These are phyloP conservation scores for Skeletonema marinoi DNA, from an alignment of 108 stramenopile genomes.

Conservation along the genomic window DNA sequence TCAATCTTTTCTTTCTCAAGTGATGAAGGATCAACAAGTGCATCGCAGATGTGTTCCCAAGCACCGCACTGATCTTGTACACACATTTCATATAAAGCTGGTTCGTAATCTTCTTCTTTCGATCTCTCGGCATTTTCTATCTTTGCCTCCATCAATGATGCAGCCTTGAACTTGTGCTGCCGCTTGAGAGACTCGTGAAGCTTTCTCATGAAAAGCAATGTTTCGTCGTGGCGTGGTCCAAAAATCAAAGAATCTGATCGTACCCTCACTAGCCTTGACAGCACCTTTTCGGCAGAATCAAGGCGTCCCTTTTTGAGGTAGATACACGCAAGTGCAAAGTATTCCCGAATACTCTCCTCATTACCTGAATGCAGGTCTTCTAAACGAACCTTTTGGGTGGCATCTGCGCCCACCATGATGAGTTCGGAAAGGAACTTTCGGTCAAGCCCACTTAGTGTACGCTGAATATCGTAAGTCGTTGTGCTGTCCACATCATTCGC, in stretches of 20 bases:
- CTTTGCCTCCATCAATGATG: conserved; percentile 8
- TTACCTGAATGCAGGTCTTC: conserved; percentile 13
- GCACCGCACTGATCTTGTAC: conserved; percentile 28
- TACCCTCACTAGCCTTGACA: conserved; percentile 31
- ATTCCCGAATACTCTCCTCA: conserved; percentile 37
- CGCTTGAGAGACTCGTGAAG: conserved; percentile 26
- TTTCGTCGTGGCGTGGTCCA: conserved; percentile 38
- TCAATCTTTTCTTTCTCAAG: conserved; percentile 24
- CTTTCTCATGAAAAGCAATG: conserved; percentile 23
- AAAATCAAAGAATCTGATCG: conserved; percentile 23
- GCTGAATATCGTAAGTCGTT: conserved; percentile 23
- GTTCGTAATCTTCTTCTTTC: conserved; percentile 6
- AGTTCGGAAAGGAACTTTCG: conserved; percentile 27
- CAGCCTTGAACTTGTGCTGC: conserved; percentile 38
- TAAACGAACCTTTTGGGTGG: conserved; percentile 2
- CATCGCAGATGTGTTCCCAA: conserved; percentile 19
- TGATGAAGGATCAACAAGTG: conserved; percentile 32
- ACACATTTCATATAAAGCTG: conserved; percentile 14
- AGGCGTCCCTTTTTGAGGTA: conserved; percentile 24
- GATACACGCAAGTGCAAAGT: conserved; percentile 30
- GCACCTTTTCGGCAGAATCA: conserved; percentile 25
- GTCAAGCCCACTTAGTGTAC: conserved; percentile 26
- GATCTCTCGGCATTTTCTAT: conserved; percentile 1
- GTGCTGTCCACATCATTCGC: conserved; percentile 22
- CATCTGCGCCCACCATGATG: conserved; percentile 23